phyloP scores from a whole-genome alignment of 371 early-diverging fungal species.

The Coemansia sp. region DNA sequence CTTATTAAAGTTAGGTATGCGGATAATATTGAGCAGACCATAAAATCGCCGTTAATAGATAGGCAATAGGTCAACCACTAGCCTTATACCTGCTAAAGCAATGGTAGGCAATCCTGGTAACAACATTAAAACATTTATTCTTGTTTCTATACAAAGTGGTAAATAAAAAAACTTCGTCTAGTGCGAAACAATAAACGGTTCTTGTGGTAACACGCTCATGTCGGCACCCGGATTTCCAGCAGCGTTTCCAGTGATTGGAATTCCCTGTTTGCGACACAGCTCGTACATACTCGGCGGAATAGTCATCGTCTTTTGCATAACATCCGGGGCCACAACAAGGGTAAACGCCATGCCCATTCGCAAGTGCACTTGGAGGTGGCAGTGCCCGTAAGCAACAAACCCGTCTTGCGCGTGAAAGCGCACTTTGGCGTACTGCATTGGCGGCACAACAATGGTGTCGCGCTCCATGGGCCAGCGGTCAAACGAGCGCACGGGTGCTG shows the following conservation, averaged over 20 bases:
- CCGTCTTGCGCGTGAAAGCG: conserved; percentile 74
- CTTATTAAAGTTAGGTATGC: too few species aligned
- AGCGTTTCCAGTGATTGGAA: conserved; percentile 62
- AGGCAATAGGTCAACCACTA: too few species aligned
- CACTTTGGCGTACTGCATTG: conserved; percentile 57
- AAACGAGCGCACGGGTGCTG: neutral
- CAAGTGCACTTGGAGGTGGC: conserved; percentile 79
- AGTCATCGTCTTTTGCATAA: conserved; percentile 1
- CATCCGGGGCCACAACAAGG: conserved; percentile 68
- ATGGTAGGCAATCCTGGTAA: too few species aligned
- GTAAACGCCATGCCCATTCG: conserved; percentile 61
- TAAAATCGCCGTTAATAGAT: too few species aligned
- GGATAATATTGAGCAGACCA: too few species aligned
- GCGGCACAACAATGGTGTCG: conserved; percentile 64
- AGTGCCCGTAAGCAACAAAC: conserved; percentile 74
- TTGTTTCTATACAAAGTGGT: neutral
- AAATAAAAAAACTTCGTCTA: neutral
- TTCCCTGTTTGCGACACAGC: conserved; percentile 58
- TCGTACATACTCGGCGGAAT: conserved; percentile 31
- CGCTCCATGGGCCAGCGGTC: conserved; percentile 56
- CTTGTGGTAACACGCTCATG: conserved; percentile 52
- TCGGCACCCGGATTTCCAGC: conserved; percentile 63
- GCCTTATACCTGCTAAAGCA: too few species aligned
- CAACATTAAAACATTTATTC: too few species aligned
- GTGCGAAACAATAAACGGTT: neutral